Evolutionary conservation across 2,329 filamentous ascomycete species (phyloP), one percentile per base, ranked within the genome.

Genomic region (Fusarium odoratissimum): DNA sequence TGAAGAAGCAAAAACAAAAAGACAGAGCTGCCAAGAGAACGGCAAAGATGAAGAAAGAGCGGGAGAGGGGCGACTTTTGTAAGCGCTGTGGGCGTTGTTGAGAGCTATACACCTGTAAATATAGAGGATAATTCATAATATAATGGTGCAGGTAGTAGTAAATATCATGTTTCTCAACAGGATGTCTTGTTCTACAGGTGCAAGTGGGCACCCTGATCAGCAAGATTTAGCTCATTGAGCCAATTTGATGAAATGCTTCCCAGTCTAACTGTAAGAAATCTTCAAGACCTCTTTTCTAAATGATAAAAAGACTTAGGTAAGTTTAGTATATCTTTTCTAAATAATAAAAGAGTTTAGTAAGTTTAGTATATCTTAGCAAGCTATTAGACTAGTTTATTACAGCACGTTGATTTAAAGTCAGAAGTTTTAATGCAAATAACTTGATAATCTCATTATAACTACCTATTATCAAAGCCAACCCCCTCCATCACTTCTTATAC

Each of bases 81-180:
- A 60, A 60, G 30, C 28, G 37, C 49, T 60, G 57, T 17, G 37
- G 46, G 14, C 46, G 37, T 3, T 54, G 35, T 33, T 40, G 37
- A 59, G 17, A 13, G 11, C 12, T 19, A 35, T 14, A 23, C 8
- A 35, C n/a, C n/a, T 25, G 14, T n/a, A 19, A 19, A 5, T 1
- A 23, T 49, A 23, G 21, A 17, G 19, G 6, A 49, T 11, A 5
- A 11, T 5, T 8, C 17, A 19, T 21, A 2, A 8, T 37, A 17
- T 16, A 49, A 5, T 40, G 17, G 7, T 21, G 6, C 11, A 40
- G 19, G 37, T 21, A 21, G n/a, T 7, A 31, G 12, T 33, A 5
- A n/a, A 45, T 8, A n/a, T n/a, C 44, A 1, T 8, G 13, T 11
- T 16, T 30, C 13, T 16, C 4, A 12, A 6, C 0, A 8, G 1